Base-by-base conservation (phyloP, 164 flowering plant genomes). In the Nelumbo lutea region DNA sequence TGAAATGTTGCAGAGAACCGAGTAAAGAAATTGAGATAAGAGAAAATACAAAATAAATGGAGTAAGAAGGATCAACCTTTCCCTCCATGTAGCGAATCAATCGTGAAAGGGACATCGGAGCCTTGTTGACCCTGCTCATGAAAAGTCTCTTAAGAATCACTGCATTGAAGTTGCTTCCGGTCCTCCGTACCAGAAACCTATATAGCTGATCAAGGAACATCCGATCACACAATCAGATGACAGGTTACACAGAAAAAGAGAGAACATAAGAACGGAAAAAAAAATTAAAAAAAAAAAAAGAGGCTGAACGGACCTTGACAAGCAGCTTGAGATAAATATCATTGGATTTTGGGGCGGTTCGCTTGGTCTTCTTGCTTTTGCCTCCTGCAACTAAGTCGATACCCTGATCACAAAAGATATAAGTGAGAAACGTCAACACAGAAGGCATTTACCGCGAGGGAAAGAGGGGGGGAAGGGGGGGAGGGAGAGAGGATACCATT, bases 111-210 rank as follows among this genome's bases (percentile, higher is more conserved):
- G 90, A 82, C 56, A 87, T 13, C 0, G 88, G 85, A 2, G 88
- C 68, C 78, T 79, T 87, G 79, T 87, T 83, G 38, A 72, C 72
- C 77, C 81, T 83, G 77, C 86, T 82, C 90, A 85, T 87, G 68
- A 87, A 85, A n/a, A 87, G 73, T 75, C 90, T 70, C 84, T 87
- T 87, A 73, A 87, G 64, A 0, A 87, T 71, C 55, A 87, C 90
- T 0, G 86, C 84, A 76, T 82, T 87, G 80, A 87, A 87, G 7
- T 76, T 85, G 74, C 90, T 87, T 7, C 75, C 82, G 3, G 88
- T 87, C 59, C 90, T 81, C 70, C 88, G 68, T 45, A 83, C 90
- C 65, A 87, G 71, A 70, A 87, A 87, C 44, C 88, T 78, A 70
- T 83, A 87, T 38, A 87, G 74, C 90, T 86, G 75, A 60, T 15